phyloP scores from a whole-genome alignment of 2,329 filamentous ascomycete species.

The Trichoderma aggressivum region DNA sequence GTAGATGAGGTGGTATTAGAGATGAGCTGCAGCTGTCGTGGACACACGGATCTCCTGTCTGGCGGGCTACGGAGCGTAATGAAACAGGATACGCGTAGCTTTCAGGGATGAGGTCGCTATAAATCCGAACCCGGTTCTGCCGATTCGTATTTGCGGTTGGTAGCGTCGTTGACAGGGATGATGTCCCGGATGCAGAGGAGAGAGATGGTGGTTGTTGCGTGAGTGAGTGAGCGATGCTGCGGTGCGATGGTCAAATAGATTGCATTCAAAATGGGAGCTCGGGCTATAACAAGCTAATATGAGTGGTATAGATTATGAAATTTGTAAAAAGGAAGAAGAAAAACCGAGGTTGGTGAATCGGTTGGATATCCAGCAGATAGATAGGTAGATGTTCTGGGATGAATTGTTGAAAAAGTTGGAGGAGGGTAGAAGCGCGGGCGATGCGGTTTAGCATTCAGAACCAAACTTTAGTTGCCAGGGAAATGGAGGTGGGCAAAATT shows the following conservation, averaged over 20 bases:
- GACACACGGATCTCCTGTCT: background rate
- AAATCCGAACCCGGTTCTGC: background rate
- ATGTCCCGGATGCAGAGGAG: background rate
- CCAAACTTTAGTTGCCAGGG: background rate
- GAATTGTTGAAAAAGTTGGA: constrained; percentile 1
- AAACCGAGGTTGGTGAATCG: background rate
- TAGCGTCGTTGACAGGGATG: background rate
- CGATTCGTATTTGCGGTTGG: constrained; percentile 2
- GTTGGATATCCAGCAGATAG: background rate
- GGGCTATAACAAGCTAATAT: background rate
- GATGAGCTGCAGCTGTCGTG: constrained; percentile 4
- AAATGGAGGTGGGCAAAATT: background rate
- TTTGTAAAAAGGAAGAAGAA: too few species aligned
- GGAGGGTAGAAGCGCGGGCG: background rate
- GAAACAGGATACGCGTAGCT: background rate
- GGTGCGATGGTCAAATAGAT: background rate
- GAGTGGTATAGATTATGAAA: background rate
- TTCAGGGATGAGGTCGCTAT: background rate
- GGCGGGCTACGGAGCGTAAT: background rate
- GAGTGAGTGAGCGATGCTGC: background rate
- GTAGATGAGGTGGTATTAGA: background rate
- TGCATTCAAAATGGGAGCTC: background rate
- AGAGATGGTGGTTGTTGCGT: background rate
- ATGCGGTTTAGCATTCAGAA: background rate
- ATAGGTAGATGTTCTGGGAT: background rate